A percentile compares a stretch with the other conserved stretches of the same genome.
phyloP scores from a whole-genome alignment of 805 yeast species.

The Metschnikowia corniflorae region DNA sequence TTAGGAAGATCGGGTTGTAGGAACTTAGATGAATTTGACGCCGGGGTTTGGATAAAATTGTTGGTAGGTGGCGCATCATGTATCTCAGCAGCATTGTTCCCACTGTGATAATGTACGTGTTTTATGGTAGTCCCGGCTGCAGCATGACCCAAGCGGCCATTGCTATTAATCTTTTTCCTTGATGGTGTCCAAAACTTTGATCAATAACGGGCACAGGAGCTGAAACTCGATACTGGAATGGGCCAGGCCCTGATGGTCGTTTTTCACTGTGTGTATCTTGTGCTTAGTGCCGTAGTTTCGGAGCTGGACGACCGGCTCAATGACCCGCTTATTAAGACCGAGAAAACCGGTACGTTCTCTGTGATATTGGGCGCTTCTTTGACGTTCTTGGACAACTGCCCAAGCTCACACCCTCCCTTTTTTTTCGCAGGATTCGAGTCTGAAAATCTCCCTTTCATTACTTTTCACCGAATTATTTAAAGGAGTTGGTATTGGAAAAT shows the following conservation, averaged over 20 bases:
- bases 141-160: constrained; percentile 87
- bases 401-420: constrained; percentile 54
- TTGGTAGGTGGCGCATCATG: constrained; percentile 89
- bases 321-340: constrained; percentile 86
- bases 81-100: constrained; percentile 68
- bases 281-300: constrained; percentile 88
- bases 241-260: constrained; percentile 97
- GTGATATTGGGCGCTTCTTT: constrained; percentile 87
- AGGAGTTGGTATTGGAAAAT: constrained; percentile 64
- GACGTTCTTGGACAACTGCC: constrained; percentile 74
- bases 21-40: constrained; percentile 44
- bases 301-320: constrained; percentile 94
- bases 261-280: constrained; percentile 85
- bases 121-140: constrained; percentile 80
- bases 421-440: constrained; percentile 41
- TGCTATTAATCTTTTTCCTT: constrained; percentile 67
- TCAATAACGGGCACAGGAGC: constrained; percentile 86
- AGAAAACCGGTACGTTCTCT: constrained; percentile 86
- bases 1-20: constrained; percentile 83
- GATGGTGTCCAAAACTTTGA: constrained; percentile 63
- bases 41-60: constrained; percentile 71
- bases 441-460: constrained; percentile 61
- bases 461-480: constrained; percentile 63
- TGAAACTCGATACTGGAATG: constrained; percentile 90
- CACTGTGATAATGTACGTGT: constrained; percentile 75